Evolutionary conservation across 768 basidiomycete species (phyloP), one percentile per base, ranked within the genome.

Genomic region (Hygrophorus russula): DNA sequence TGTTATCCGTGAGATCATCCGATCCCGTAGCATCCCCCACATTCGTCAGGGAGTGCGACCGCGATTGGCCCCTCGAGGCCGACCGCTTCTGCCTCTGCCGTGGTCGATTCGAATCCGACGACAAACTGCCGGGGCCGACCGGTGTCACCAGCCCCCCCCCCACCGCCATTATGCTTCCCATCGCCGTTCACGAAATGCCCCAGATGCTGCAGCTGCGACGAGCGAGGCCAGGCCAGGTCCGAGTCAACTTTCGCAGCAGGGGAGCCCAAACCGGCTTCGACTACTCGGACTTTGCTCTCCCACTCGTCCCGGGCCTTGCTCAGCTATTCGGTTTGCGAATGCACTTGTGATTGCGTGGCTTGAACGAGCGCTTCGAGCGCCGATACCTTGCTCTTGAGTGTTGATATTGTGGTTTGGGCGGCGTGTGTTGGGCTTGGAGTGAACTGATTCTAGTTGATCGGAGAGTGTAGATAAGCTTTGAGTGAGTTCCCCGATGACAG

Each of bases 241-340:
- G 41, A 30, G 28, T 44, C 46, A 3, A 42, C 24, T 28, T 42
- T 43, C 8, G 5, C 41, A 8, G 71, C 47, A 33, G 45, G 58
- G 55, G 19, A 52, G 54, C 70, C 71, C n/a, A 82, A 49, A 3
- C 73, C 69, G 11, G 65, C 60, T 50, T 81, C 78, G n/a, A 80
- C 63, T 7, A 59, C 58, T 11, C 69, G 64, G 41, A 74, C 64
- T 43, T 76, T 70, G 5, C 46, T 61, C 60, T 93, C 92, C 82
- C 85, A 93, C 51, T 92, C 87, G 33, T 85, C 79, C 38, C 81
- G 70, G 10, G 87, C 88, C 14, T 71, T 66, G 32, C 70, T 67
- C 9, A 96, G 68, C 14, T 87, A 69, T 47, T 82, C 82, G 3
- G 90, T 69, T 87, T 19, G 39, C 15, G 49, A 41, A 10, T 53